These are phyloP conservation scores for Diaporthe eres DNA, from an alignment of 2,329 filamentous ascomycete genomes.

Conservation along the genomic window DNA sequence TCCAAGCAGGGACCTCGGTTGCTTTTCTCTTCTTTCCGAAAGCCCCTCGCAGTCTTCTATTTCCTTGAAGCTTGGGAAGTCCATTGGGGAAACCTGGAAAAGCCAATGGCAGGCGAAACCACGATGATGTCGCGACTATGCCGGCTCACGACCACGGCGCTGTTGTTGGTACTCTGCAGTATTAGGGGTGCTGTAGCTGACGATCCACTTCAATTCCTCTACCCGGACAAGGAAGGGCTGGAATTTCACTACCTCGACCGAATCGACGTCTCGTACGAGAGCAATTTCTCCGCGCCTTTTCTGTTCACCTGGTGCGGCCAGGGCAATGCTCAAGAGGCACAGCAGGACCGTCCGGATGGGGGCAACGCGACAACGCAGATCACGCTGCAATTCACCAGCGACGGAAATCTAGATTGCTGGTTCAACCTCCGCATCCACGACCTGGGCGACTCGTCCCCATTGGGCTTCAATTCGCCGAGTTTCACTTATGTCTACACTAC, in stretches of 20 bases:
- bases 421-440: not conserved
- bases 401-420: not conserved
- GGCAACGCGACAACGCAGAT: constrained; percentile 8
- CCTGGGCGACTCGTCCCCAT: not conserved
- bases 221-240: not conserved
- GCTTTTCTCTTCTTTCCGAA: too few relatives aligned
- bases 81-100: not conserved
- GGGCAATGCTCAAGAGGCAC: not conserved
- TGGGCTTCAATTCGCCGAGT: not conserved
- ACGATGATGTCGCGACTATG: not conserved
- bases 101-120: not conserved
- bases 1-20: not conserved
- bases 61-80: not conserved
- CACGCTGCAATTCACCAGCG: not conserved
- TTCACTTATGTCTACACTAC: not conserved
- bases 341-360: not conserved
- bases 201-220: not conserved
- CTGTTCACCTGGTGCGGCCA: constrained; percentile 13
- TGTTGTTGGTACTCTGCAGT: not conserved
- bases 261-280: not conserved
- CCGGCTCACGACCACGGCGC: not conserved
- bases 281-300: constrained; percentile 8
- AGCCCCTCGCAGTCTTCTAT: not conserved
- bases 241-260: constrained; percentile 12
- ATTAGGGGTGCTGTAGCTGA: not conserved